Conservation (phyloP, 2,329 filamentous ascomycete species). For the Stenocarpella maydis region DNA sequence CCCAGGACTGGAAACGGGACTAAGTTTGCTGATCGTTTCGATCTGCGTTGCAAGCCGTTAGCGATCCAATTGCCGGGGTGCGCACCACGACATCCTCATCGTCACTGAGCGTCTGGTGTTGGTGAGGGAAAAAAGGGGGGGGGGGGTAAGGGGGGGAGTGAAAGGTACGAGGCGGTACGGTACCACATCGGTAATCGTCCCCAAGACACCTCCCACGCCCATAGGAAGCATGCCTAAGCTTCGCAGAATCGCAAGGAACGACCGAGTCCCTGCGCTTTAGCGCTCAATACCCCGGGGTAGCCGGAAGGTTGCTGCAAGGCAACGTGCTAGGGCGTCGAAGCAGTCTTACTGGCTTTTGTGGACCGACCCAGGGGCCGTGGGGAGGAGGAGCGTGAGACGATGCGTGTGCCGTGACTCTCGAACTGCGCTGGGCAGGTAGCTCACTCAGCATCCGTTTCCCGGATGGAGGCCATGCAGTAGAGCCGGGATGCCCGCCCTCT, state of each 20-base stretch:
- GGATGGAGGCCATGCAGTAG: neutral
- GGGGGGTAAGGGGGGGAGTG: neutral
- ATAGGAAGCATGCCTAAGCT: constrained; percentile 12
- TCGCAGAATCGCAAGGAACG: constrained; percentile 1
- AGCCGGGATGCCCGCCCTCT: constrained; percentile 1
- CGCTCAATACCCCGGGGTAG: neutral
- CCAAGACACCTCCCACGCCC: neutral
- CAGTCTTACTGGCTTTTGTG: constrained; percentile 1
- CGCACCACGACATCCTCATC: neutral
- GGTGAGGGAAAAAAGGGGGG: too few relatives aligned
- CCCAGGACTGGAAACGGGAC: neutral
- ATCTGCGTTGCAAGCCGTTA: constrained; percentile 18
- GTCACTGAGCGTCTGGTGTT: neutral
- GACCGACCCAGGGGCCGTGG: constrained; percentile 8
- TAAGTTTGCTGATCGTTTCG: constrained; percentile 20
- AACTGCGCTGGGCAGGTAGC: neutral
- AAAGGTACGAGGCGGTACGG: neutral
- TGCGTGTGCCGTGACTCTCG: constrained; percentile 14
- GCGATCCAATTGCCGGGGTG: constrained; percentile 1
- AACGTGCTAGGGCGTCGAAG: constrained; percentile 13
- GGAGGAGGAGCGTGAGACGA: constrained; percentile 12
- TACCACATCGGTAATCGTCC: neutral
- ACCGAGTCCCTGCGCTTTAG: constrained; percentile 7
- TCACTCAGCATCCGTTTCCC: neutral
- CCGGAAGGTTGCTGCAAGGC: constrained; percentile 27